Evolutionary conservation across 768 basidiomycete genomes (phyloP).

Genomic region (Roridomyces roridus): DNA sequence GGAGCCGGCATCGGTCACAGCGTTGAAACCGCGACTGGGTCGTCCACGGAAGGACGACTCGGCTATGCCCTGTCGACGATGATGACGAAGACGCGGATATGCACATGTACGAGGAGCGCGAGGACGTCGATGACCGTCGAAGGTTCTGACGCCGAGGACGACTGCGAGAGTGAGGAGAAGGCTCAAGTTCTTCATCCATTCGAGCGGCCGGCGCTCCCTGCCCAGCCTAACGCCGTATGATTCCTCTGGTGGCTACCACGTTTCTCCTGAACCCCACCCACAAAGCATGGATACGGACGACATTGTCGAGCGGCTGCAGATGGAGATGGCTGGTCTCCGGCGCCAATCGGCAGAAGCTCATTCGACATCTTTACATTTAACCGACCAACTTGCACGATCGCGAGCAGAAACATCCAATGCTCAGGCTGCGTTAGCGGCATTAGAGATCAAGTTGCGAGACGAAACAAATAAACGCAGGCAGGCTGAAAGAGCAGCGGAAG

Average conservation of each 20-base stretch:
- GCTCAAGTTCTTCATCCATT: slow-evolving; percentile 45
- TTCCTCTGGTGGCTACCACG: slow-evolving; percentile 19
- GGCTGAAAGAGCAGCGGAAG: slow-evolving; percentile 57
- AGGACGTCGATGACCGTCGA: slow-evolving; percentile 43
- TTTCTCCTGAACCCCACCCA: slow-evolving; percentile 2
- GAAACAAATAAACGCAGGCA: slow-evolving; percentile 64
- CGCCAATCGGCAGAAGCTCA: slow-evolving; percentile 71
- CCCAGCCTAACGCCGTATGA: slow-evolving; percentile 41
- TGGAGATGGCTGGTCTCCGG: slow-evolving; percentile 68
- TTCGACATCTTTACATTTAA: slow-evolving; percentile 65
- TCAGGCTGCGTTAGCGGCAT: slow-evolving; percentile 57
- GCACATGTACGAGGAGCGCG: slow-evolving; percentile 27
- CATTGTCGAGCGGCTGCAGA: slow-evolving; percentile 65
- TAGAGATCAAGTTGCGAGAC: slow-evolving; percentile 65
- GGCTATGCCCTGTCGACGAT: slow-evolving; percentile 23
- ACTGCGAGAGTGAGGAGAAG: slow-evolving; percentile 76
- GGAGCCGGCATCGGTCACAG: background rate
- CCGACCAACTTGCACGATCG: slow-evolving; percentile 72
- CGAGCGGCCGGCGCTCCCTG: slow-evolving; percentile 47
- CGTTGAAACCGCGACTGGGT: slow-evolving; percentile 19
- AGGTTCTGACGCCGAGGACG: slow-evolving; percentile 48
- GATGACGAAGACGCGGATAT: slow-evolving; percentile 48
- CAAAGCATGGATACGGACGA: slow-evolving; percentile 36
- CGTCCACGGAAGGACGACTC: slow-evolving; percentile 27
- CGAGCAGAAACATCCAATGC: slow-evolving; percentile 65